Evolutionary conservation across 768 basidiomycete genomes (phyloP), one percentile per base, ranked within the genome.

Genomic region (Harrya chromipes): DNA sequence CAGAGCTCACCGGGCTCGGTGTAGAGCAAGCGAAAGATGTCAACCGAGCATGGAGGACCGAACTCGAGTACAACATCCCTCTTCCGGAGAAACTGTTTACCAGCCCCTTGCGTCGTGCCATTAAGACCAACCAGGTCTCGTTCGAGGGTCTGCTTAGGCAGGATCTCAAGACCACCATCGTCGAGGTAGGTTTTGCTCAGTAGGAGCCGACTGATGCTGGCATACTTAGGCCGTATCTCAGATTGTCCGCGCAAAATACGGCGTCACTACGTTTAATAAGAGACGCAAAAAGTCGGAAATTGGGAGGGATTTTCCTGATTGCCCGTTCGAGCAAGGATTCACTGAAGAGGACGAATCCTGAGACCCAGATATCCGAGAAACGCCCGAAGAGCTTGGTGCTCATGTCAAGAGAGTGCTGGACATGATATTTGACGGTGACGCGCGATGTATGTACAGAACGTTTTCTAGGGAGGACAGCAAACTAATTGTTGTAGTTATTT

Each of bases 191-290:
- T 35, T 9, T 9, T 7, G 12, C 6, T 33, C 11, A 1, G 14
- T 12, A n/a, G 11, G 29, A 16, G 13, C 14, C n/a, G 40, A 35
- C n/a, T n/a, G n/a, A n/a, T n/a, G n/a, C n/a, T 49, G 31, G 20
- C 37, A 6, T 3, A 20, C 43, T 58, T 23, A 43, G 2, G 33
- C 6, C 34, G n/a, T 39, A 1, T 6, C 7, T 0, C 20, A 90
- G 88, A 76, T 84, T 51, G 77, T 80, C 41, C 79, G 87, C 24
- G 88, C 90, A 64, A 75, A 74, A 51, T 78, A 80, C 50, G 81
- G 86, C 0, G 74, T 79, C 1, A 85, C 88, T 50, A 87, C 86
- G 0, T 88, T 85, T 57, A 87, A 90, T 64, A 76, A 78, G 54
- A 78, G 87, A 14, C 71, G 72, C n/a, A 70, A 74, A 2, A 71